phyloP scores from a whole-genome alignment of 768 basidiomycete genomes.

The Porphyrellus cyaneotinctus region DNA sequence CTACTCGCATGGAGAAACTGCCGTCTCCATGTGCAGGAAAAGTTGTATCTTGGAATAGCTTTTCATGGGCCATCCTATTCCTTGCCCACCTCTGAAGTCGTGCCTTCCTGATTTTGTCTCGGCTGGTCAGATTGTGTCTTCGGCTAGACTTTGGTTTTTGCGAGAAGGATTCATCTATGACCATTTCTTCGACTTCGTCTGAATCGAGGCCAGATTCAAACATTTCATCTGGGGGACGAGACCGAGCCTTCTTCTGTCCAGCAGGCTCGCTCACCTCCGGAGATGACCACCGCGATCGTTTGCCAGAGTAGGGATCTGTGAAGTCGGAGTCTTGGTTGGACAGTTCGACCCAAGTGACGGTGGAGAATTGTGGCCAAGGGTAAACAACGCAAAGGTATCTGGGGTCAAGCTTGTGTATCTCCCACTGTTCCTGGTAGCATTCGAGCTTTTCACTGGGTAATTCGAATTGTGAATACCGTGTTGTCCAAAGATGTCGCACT shows the following conservation, averaged over 20 bases:
- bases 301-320: slow-evolving; percentile 15
- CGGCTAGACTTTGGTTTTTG: slow-evolving; percentile 13
- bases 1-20: slow-evolving; percentile 33
- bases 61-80: slow-evolving; percentile 20
- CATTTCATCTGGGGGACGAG: slow-evolving; percentile 14
- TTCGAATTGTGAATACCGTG: slow-evolving; percentile 10
- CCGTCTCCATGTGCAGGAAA: slow-evolving; percentile 13
- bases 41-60: slow-evolving; percentile 33
- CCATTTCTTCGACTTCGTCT: slow-evolving; percentile 50
- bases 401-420: slow-evolving; percentile 78
- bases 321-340: slow-evolving; percentile 6
- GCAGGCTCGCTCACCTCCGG: slow-evolving; percentile 16
- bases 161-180: slow-evolving; percentile 35
- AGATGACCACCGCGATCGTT: slow-evolving; percentile 27
- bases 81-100: slow-evolving; percentile 29
- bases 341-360: slow-evolving; percentile 19
- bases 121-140: slow-evolving; percentile 24
- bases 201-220: slow-evolving; percentile 27
- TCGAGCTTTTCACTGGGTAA: slow-evolving; percentile 42
- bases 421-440: slow-evolving; percentile 77
- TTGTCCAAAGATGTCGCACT: slow-evolving; percentile 24
- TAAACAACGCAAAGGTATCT: slow-evolving; percentile 63
- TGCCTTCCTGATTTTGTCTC: slow-evolving; percentile 29
- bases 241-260: slow-evolving; percentile 27
- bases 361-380: slow-evolving; percentile 34